A percentile compares a stretch with the other conserved stretches of the same genome.
Evolutionary conservation across 2,329 filamentous ascomycete genomes (phyloP).

Genomic region (Sporothrix pallida): DNA sequence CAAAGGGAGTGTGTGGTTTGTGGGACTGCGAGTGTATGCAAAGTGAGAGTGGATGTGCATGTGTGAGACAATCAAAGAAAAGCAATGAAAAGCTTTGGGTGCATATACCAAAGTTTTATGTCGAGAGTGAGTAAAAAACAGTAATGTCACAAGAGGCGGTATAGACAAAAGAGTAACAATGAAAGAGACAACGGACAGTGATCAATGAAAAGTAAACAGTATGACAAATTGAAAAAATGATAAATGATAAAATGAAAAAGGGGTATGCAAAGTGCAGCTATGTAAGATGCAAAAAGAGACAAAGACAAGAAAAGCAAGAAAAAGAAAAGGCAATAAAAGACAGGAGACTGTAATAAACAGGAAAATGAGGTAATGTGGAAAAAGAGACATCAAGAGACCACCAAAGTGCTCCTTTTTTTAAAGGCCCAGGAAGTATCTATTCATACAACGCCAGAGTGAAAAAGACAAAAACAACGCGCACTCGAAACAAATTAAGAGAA

Average conservation of each 20-base stretch:
- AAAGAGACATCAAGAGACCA: slow-evolving; percentile 23
- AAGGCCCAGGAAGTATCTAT: slow-evolving; percentile 18
- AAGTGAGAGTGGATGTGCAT: neutral
- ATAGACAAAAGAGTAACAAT: slow-evolving; percentile 42
- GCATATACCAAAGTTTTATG: neutral
- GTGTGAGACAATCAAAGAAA: neutral
- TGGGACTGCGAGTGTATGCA: neutral
- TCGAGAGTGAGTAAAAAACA: neutral
- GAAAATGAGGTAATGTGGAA: neutral
- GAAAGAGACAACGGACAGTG: slow-evolving; percentile 40
- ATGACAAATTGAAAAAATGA: slow-evolving; percentile 41
- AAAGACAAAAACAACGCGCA: slow-evolving; percentile 10
- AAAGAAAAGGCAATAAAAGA: slow-evolving; percentile 2
- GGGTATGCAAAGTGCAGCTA: slow-evolving; percentile 22
- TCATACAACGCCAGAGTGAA: slow-evolving; percentile 31
- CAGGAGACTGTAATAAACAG: slow-evolving; percentile 7
- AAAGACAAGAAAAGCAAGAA: neutral
- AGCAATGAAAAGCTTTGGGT: neutral
- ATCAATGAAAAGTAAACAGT: slow-evolving; percentile 43
- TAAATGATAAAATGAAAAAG: slow-evolving; percentile 39
- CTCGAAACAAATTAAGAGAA: neutral
- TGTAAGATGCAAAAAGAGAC: slow-evolving; percentile 13
- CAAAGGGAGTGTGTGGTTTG: slow-evolving; percentile 7
- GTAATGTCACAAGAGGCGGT: slow-evolving; percentile 25
- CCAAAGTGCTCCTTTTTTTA: slow-evolving; percentile 16